phyloP scores from a whole-genome alignment of 306 rosid species.

The Comarum palustre region DNA sequence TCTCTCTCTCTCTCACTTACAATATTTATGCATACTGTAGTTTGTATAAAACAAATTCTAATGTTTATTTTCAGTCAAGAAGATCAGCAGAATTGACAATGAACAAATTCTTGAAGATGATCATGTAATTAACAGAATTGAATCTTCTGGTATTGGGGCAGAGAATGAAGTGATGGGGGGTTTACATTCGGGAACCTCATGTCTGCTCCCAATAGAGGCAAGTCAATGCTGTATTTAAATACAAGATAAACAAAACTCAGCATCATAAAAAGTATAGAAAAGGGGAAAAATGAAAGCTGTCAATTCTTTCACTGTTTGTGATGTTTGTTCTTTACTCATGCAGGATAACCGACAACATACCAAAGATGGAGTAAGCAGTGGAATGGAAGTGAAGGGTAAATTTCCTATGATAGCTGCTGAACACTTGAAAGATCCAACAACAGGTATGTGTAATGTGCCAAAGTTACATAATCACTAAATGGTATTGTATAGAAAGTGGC shows the following conservation, averaged over 20 bases:
- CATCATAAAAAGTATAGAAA: not conserved
- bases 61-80: not conserved
- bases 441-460: conserved; percentile 1
- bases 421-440: not conserved
- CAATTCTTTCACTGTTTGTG: not conserved
- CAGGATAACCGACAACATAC: conserved; percentile 4
- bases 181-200: conserved; percentile 6
- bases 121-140: not conserved
- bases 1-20: not conserved
- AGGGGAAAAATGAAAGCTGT: not conserved
- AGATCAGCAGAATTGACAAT: not conserved
- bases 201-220: conserved; percentile 2
- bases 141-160: conserved; percentile 4
- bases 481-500: not conserved
- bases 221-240: not conserved
- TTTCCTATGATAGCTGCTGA: not conserved
- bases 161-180: conserved; percentile 5
- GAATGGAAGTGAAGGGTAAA: not conserved
- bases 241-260: not conserved
- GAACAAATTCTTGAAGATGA: not conserved
- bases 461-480: not conserved
- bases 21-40: not conserved
- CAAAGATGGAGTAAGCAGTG: not conserved
- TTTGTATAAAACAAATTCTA: not conserved
- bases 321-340: not conserved